Evolutionary conservation across 768 basidiomycete species (phyloP).

Genomic region (Podaxis pistillaris): DNA sequence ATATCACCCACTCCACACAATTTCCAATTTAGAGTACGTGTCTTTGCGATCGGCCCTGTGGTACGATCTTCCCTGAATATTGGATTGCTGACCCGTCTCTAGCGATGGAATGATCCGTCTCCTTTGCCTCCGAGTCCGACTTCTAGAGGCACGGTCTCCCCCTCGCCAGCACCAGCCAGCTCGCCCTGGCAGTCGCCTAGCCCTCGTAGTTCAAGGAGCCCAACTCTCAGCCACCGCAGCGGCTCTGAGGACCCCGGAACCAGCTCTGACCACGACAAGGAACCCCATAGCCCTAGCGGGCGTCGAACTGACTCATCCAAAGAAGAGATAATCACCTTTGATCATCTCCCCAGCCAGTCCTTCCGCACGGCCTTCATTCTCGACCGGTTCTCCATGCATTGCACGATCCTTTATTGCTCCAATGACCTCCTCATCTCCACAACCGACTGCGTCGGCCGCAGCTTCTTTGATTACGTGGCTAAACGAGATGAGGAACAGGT

Average conservation of each 20-base stretch:
- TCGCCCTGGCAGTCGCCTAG: conserved; percentile 22
- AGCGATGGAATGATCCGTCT: conserved; percentile 72
- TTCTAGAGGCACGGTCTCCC: conserved; percentile 25
- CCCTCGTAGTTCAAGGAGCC: conserved; percentile 18
- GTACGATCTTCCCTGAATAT: conserved; percentile 1
- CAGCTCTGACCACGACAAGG: conserved; percentile 5
- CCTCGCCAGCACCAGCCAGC: conserved; percentile 23
- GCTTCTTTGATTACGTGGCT: conserved; percentile 76
- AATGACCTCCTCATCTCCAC: conserved; percentile 68
- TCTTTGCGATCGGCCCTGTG: neutral
- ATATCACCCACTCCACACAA: conserved; percentile 58
- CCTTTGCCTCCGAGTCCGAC: conserved; percentile 57
- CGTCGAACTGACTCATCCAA: neutral
- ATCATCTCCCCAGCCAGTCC: conserved; percentile 66
- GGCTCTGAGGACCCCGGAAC: conserved; percentile 7
- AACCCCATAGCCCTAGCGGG: neutral
- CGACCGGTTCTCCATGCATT: conserved; percentile 68
- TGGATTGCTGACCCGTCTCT: conserved; percentile 11
- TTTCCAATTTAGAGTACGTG: conserved; percentile 51
- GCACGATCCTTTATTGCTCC: conserved; percentile 68
- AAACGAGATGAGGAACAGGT: conserved; percentile 64
- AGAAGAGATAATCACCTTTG: conserved; percentile 44
- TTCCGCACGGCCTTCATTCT: conserved; percentile 79
- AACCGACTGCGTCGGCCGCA: conserved; percentile 56
- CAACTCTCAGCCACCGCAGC: conserved; percentile 11